Conservation (phyloP, 2,329 filamentous ascomycete species). For the Leptographium galeiforme region DNA sequence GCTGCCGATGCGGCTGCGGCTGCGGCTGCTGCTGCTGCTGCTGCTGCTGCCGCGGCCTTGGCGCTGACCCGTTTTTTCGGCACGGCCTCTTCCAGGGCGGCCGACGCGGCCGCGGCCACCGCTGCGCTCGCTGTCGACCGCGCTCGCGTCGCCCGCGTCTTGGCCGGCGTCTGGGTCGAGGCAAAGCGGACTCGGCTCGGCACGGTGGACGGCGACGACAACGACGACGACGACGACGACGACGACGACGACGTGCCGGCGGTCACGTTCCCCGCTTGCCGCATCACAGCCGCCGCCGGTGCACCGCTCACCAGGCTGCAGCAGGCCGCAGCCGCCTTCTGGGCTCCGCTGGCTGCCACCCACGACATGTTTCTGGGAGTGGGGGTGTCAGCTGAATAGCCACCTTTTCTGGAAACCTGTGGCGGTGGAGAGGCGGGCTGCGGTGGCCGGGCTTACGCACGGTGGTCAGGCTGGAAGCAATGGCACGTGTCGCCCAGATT, state of each 20-base stretch:
- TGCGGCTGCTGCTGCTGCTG: not conserved
- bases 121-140: not conserved
- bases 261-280: not conserved
- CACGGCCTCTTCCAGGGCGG: not conserved
- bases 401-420: not conserved
- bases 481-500: no score
- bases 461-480: no score
- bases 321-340: constrained; percentile 7
- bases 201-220: not conserved
- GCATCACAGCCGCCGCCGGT: not conserved
- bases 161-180: constrained; percentile 4
- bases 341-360: constrained; percentile 8
- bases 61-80: not conserved
- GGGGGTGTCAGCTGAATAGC: not conserved
- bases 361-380: constrained; percentile 7
- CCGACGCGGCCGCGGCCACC: not conserved
- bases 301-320: constrained; percentile 8
- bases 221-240: not conserved
- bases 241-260: not conserved
- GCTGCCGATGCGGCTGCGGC: not conserved
- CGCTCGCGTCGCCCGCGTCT: constrained; percentile 4
- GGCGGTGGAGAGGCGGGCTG: not conserved
- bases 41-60: not conserved
- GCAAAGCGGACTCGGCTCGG: constrained; percentile 3
- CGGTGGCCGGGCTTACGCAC: no score